Evolutionary conservation across 306 rosid species (phyloP).

Genomic region (Vigna nakashimae): DNA sequence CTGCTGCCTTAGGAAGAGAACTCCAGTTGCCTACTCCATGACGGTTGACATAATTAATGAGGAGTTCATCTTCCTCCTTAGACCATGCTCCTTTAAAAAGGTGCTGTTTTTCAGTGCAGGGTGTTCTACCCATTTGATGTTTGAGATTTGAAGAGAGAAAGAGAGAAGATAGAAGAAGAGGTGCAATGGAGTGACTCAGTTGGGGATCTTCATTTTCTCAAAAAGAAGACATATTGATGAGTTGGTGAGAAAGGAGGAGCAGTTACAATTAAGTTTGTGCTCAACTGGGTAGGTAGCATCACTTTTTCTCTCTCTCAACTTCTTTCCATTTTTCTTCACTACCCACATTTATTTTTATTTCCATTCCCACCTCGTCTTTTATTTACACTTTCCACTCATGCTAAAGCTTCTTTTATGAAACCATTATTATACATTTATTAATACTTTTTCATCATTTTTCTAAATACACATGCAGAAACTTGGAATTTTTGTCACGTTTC

Average conservation of each 20-base stretch:
- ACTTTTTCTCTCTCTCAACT: slow-evolving; percentile 9
- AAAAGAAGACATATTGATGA: slow-evolving; percentile 52
- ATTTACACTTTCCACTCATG: background rate
- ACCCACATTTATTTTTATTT: background rate
- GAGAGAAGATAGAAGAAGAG: background rate
- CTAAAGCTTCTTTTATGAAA: background rate
- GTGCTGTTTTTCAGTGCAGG: slow-evolving; percentile 66
- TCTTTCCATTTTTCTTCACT: background rate
- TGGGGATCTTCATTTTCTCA: slow-evolving; percentile 38
- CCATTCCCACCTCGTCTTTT: background rate
- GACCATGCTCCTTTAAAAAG: slow-evolving; percentile 66
- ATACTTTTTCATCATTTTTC: too few relatives aligned
- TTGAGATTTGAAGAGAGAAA: background rate
- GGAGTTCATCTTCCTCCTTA: slow-evolving; percentile 69
- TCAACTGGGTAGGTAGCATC: slow-evolving; percentile 56
- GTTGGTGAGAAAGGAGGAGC: slow-evolving; percentile 60
- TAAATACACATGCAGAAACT: too few relatives aligned
- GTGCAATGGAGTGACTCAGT: slow-evolving; percentile 55
- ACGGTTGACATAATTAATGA: slow-evolving; percentile 52
- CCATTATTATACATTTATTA: background rate
- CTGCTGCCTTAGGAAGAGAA: slow-evolving; percentile 68
- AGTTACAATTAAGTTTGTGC: slow-evolving; percentile 53
- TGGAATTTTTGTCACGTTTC: too few relatives aligned
- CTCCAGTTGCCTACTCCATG: slow-evolving; percentile 70
- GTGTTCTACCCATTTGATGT: slow-evolving; percentile 57